Evolutionary conservation across 768 basidiomycete species (phyloP).

Genomic region (Roridomyces roridus): DNA sequence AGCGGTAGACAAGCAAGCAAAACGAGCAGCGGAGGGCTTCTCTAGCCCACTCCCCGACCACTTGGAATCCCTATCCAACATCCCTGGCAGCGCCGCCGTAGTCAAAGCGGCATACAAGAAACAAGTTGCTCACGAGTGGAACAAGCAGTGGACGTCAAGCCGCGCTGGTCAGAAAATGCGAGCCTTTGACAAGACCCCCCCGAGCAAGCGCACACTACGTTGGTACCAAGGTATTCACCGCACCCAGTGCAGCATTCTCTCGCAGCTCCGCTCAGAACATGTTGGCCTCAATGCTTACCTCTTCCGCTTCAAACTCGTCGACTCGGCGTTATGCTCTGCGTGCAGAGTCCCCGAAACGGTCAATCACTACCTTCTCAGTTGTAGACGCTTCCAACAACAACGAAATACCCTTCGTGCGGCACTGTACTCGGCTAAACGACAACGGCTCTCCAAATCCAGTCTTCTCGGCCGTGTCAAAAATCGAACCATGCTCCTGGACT

Average conservation of each 20-base stretch:
- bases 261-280: conserved; percentile 39
- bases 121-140: background rate
- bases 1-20: conserved; percentile 2
- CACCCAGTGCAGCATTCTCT: conserved; percentile 25
- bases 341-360: too few species aligned
- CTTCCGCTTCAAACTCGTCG: conserved; percentile 12
- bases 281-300: conserved; percentile 36
- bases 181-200: conserved; percentile 5
- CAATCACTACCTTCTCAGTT: too few species aligned
- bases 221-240: conserved; percentile 9
- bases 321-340: background rate
- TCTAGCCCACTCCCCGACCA: background rate
- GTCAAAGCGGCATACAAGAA: conserved; percentile 1
- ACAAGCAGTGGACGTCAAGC: background rate
- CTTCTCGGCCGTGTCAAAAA: too few species aligned
- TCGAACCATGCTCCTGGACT: too few species aligned
- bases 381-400: too few species aligned
- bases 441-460: too few species aligned
- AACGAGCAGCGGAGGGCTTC: background rate
- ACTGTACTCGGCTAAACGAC: too few species aligned
- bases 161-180: background rate
- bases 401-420: too few species aligned
- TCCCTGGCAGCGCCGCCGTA: background rate
- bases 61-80: background rate
- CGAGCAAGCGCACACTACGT: background rate